Percentiles rank a stretch among this genome's conserved stretches.
These are phyloP conservation scores for Yarrowia sp. DNA, from an alignment of 805 yeast genomes.

Conservation along the genomic window DNA sequence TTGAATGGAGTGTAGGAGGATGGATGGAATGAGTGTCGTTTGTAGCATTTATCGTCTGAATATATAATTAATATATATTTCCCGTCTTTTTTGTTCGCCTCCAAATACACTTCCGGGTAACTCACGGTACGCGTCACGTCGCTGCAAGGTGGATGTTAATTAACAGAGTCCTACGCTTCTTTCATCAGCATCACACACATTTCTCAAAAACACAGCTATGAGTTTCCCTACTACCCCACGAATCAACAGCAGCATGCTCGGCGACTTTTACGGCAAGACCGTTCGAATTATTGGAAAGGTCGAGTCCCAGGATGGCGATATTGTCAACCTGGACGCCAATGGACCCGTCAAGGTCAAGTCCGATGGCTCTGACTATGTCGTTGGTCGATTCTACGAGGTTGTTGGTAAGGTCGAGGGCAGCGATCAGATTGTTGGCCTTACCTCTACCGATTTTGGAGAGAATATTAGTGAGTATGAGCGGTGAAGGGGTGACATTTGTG, in stretches of 20 bases:
- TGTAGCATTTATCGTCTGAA: too few species aligned
- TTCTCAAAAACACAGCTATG: neutral
- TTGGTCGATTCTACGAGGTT: conserved; percentile 38
- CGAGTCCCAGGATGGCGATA: conserved; percentile 33
- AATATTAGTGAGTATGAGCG: conserved; percentile 29
- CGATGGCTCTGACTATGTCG: conserved; percentile 28
- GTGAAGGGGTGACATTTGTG: neutral
- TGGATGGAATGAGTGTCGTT: neutral
- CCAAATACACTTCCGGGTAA: neutral
- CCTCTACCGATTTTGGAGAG: conserved; percentile 32
- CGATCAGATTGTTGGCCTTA: conserved; percentile 32
- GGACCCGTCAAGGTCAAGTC: conserved; percentile 37
- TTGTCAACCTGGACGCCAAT: conserved; percentile 33
- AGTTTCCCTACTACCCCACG: conserved; percentile 32
- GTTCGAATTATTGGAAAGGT: conserved; percentile 40
- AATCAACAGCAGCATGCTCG: conserved; percentile 35
- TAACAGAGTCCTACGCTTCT: neutral
- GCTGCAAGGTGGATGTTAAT: neutral
- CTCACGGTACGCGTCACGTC: conserved; percentile 23
- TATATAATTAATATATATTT: too few species aligned
- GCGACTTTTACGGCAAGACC: conserved; percentile 29
- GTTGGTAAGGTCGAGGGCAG: conserved; percentile 39
- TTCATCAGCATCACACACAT: neutral
- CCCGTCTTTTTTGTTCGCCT: too few species aligned
- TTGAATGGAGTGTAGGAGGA: neutral